These are phyloP conservation scores for Fusarium palustre DNA, from an alignment of 2,329 filamentous ascomycete genomes.

Conservation along the genomic window DNA sequence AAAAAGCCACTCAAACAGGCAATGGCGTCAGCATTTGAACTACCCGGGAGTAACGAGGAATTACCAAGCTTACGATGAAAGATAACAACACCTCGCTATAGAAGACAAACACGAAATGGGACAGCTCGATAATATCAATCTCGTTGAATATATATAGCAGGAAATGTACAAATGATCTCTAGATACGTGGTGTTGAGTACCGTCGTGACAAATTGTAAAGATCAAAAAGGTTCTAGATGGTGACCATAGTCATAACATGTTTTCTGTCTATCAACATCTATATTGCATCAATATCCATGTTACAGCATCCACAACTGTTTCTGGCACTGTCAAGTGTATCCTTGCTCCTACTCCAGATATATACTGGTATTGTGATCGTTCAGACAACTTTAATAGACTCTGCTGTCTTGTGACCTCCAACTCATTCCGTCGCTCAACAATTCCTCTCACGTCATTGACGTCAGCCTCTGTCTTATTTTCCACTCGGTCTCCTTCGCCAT, in stretches of 20 bases:
- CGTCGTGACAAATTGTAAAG: too few species aligned
- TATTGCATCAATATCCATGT: constrained; percentile 14
- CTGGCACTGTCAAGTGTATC: background rate
- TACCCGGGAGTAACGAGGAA: constrained; percentile 13
- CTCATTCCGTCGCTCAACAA: too few species aligned
- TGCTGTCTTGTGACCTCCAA: background rate
- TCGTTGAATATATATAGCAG: background rate
- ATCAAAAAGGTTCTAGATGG: fast-evolving
- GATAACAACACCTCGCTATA: background rate
- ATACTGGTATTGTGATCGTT: background rate
- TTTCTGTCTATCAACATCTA: background rate
- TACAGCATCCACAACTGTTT: background rate
- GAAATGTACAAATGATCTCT: too few species aligned
- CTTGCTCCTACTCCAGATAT: background rate
- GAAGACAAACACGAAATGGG: background rate
- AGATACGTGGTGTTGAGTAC: too few species aligned
- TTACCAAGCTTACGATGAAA: background rate
- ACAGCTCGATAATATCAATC: background rate
- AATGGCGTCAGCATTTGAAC: background rate
- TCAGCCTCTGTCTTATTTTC: background rate
- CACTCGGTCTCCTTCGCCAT: background rate
- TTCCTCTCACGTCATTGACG: too few species aligned
- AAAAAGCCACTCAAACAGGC: background rate
- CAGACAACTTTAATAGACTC: background rate
- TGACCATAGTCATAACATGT: too few species aligned